Evolutionary conservation across 1,284 basidiomycete genomes (phyloP).

Genomic region (Cronartium quercuum): DNA sequence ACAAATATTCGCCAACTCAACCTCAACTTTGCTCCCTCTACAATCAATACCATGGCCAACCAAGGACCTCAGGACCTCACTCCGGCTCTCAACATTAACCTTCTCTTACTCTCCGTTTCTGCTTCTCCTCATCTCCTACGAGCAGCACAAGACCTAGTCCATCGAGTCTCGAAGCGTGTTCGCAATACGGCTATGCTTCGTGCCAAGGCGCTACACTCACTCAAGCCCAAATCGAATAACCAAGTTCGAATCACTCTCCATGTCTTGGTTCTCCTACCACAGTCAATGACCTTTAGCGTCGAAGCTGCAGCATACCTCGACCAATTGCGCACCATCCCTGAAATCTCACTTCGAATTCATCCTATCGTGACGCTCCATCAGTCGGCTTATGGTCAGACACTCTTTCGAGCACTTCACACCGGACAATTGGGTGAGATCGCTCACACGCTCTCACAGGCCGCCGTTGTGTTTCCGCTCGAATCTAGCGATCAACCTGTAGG

Average conservation of each 20-base stretch:
- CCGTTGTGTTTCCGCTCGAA: neutral
- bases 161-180: conserved; percentile 1
- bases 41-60: too few relatives aligned
- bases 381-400: neutral
- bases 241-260: neutral
- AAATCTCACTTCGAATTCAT: neutral
- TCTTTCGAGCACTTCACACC: neutral
- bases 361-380: neutral
- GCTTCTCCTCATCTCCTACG: neutral
- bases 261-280: neutral
- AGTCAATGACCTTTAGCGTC: neutral
- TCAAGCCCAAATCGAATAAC: neutral
- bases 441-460: neutral
- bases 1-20: too few relatives aligned
- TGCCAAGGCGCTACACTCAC: neutral
- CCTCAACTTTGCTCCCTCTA: too few relatives aligned
- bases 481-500: neutral
- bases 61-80: neutral
- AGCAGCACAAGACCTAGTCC: neutral
- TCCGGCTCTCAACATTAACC: neutral
- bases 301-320: neutral
- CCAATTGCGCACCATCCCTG: neutral
- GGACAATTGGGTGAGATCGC: neutral
- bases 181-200: neutral
- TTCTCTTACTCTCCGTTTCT: neutral